Evolutionary conservation across 1,284 basidiomycete species (phyloP).

Genomic region (Puccinia hordei): DNA sequence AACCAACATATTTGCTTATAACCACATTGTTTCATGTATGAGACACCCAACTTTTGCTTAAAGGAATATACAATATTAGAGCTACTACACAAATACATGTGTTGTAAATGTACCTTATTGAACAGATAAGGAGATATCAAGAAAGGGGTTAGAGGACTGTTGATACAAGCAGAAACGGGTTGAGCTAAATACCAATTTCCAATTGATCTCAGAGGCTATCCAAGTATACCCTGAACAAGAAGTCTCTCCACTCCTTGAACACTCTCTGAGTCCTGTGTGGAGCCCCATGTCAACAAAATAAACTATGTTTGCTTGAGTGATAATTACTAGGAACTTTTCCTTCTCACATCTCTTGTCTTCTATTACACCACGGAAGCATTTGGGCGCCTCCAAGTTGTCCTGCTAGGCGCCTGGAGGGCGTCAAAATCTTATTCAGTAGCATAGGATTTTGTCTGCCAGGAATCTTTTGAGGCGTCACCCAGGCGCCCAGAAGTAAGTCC

Average conservation of each 20-base stretch:
- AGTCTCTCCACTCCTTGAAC: neutral
- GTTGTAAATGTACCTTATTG: slow-evolving; percentile 75
- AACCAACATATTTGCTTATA: no score
- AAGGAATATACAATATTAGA: slow-evolving; percentile 80
- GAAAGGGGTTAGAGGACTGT: slow-evolving; percentile 70
- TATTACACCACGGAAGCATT: no score
- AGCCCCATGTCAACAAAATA: slow-evolving; percentile 79
- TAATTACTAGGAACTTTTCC: slow-evolving; percentile 57
- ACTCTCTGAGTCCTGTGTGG: slow-evolving; percentile 66
- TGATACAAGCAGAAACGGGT: neutral
- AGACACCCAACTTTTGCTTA: slow-evolving; percentile 67
- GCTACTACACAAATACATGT: slow-evolving; percentile 76
- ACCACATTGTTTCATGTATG: no score
- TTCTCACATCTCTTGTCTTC: slow-evolving; percentile 44
- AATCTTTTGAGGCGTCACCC: no score
- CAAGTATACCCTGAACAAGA: neutral
- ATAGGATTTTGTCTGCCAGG: no score
- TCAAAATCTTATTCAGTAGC: no score
- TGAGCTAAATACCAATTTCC: neutral
- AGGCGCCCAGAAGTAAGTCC: no score
- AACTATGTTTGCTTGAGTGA: slow-evolving; percentile 78
- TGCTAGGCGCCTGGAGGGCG: no score
- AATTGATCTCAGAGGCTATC: neutral
- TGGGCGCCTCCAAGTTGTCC: no score
- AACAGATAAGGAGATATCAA: slow-evolving; percentile 68